Conservation (phyloP, 73 alveolate species). For the Symbiodinium natans region DNA sequence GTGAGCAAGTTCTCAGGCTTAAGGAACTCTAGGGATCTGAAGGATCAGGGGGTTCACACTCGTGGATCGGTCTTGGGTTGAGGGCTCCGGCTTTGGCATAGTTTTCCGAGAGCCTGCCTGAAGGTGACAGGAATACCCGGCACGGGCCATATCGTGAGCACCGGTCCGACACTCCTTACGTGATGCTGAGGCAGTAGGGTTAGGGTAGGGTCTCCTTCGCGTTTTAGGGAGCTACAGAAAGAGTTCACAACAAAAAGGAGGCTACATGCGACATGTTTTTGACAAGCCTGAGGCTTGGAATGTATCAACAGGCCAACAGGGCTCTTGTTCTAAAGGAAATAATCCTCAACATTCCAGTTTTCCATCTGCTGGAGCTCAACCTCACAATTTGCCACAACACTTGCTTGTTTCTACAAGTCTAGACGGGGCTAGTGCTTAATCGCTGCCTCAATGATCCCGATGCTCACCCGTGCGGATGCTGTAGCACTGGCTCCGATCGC, state of each 20-base stretch:
- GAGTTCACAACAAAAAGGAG: background rate
- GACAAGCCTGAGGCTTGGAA: too few relatives aligned
- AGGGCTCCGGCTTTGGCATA: background rate
- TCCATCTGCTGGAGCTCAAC: background rate
- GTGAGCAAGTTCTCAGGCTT: background rate
- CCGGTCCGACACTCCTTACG: constrained; percentile 9
- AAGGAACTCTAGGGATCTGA: too few relatives aligned
- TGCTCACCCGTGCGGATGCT: constrained; percentile 2
- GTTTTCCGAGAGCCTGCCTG: background rate
- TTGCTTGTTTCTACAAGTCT: background rate
- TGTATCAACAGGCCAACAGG: too few relatives aligned
- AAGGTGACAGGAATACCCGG: constrained; percentile 49
- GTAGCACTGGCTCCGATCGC: constrained; percentile 15
- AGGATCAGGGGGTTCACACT: too few relatives aligned
- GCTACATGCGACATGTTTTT: background rate
- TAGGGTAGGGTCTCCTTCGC: too few relatives aligned
- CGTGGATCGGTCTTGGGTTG: background rate
- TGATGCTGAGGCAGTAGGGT: background rate
- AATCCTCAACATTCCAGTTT: too few relatives aligned
- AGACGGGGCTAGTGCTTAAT: background rate
- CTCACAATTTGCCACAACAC: background rate
- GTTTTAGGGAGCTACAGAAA: too few relatives aligned
- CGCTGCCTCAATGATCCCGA: background rate
- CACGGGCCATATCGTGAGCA: constrained; percentile 45
- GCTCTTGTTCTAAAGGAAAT: too few relatives aligned